phyloP scores from a whole-genome alignment of 192 early-diverging fungal genomes.

The Coemansia sp. region DNA sequence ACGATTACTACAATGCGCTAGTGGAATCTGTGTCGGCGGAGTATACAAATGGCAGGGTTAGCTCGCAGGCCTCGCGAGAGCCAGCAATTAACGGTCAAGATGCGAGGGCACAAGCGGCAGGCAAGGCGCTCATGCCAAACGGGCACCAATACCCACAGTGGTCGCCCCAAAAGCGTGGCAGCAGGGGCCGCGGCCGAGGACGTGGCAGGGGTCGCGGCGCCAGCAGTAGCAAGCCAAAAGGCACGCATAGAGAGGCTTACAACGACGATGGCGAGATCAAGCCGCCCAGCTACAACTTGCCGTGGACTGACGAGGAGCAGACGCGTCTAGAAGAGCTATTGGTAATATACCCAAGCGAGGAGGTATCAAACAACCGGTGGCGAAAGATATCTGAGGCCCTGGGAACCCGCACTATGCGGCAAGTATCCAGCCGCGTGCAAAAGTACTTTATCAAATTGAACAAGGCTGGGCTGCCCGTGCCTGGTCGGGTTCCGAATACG shows the following conservation, averaged over 20 bases:
- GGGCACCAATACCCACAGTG: not conserved
- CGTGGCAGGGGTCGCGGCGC: not conserved
- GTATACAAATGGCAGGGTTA: not conserved
- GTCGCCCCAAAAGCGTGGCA: not conserved
- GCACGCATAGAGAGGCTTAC: not conserved
- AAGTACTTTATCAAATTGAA: conserved; percentile 81
- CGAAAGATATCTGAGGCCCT: conserved; percentile 73
- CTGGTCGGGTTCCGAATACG: conserved; percentile 65
- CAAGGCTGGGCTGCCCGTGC: conserved; percentile 72
- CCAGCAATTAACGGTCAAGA: not conserved
- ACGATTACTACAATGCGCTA: conserved; percentile 29
- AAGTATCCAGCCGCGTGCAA: conserved; percentile 78
- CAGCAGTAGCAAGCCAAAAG: not conserved
- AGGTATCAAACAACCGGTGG: conserved; percentile 68
- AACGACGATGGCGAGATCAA: conserved; percentile 43
- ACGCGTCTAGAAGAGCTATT: conserved; percentile 62
- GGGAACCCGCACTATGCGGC: conserved; percentile 70
- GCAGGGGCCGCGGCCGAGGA: conserved; percentile 2
- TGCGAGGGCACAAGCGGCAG: not conserved
- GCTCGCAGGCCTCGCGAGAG: not conserved
- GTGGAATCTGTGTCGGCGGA: conserved; percentile 16
- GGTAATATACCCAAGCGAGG: conserved; percentile 69
- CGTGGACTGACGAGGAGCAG: conserved; percentile 76
- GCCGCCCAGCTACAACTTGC: conserved; percentile 63
- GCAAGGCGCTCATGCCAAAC: not conserved